Conservation (phyloP, 2,329 filamentous ascomycete species). For the Tolypocladium album region DNA sequence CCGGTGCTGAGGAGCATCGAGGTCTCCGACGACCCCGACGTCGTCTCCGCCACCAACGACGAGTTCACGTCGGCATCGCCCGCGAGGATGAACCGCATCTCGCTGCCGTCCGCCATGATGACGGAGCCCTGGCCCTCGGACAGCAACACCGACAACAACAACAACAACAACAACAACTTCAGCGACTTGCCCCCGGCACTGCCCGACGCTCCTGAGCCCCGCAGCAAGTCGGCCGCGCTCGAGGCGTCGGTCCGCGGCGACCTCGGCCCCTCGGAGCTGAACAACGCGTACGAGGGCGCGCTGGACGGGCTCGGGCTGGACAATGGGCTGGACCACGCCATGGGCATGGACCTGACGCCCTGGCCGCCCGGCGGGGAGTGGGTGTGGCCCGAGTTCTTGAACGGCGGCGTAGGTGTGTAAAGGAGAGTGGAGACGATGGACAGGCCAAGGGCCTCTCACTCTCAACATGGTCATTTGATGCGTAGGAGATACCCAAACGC, state of each 20-base stretch:
- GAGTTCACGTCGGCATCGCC: constrained; percentile 6
- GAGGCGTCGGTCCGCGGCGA: constrained; percentile 10
- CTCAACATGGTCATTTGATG: background rate
- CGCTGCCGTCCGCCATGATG: constrained; percentile 4
- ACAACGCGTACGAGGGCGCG: constrained; percentile 38
- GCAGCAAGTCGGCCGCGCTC: constrained; percentile 5
- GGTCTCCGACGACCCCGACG: constrained; percentile 16
- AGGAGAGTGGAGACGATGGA: background rate
- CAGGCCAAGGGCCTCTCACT: background rate
- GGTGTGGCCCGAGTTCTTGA: constrained; percentile 21
- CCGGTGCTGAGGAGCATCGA: constrained; percentile 11
- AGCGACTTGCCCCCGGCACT: background rate
- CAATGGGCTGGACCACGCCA: constrained; percentile 28
- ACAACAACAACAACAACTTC: background rate
- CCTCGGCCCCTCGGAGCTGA: constrained; percentile 30
- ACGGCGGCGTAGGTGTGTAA: constrained; percentile 19
- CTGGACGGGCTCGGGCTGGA: constrained; percentile 35
- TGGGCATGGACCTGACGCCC: constrained; percentile 28
- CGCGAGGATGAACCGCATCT: constrained; percentile 11
- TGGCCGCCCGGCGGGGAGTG: constrained; percentile 22
- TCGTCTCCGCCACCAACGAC: constrained; percentile 5
- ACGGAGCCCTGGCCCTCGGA: constrained; percentile 1
- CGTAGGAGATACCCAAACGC: background rate
- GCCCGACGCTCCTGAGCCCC: background rate
- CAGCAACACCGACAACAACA: background rate